These are phyloP conservation scores for Tolypocladium paradoxum DNA, from an alignment of 2,329 filamentous ascomycete species.

Conservation along the genomic window DNA sequence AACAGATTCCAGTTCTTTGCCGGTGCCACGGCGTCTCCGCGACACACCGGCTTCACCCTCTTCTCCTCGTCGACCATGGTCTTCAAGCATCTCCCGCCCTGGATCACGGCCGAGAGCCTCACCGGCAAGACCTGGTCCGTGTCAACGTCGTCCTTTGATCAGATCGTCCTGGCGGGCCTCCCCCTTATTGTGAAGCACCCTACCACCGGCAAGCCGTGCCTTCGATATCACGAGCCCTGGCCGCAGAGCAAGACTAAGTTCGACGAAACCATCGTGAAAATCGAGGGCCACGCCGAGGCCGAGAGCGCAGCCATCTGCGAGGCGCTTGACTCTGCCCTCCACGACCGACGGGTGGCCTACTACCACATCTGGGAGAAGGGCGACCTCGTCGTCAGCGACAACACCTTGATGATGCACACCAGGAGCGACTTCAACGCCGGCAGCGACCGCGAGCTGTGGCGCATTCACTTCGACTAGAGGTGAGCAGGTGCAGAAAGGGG, in stretches of 20 bases:
- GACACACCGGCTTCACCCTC: slow-evolving; percentile 40
- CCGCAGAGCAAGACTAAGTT: slow-evolving; percentile 39
- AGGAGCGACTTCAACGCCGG: slow-evolving; percentile 33
- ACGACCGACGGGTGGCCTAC: slow-evolving; percentile 38
- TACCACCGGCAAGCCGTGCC: slow-evolving; percentile 31
- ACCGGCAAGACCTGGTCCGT: slow-evolving; percentile 35
- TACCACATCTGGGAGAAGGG: slow-evolving; percentile 44
- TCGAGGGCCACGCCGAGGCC: slow-evolving; percentile 23
- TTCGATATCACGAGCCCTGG: slow-evolving; percentile 47
- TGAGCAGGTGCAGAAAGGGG: not conserved
- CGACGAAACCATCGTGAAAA: slow-evolving; percentile 30
- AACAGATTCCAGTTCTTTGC: slow-evolving; percentile 41
- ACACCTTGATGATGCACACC: slow-evolving; percentile 37
- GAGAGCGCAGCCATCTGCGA: slow-evolving; percentile 26
- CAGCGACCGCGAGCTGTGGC: slow-evolving; percentile 35
- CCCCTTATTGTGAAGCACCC: slow-evolving; percentile 35
- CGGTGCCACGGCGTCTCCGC: slow-evolving; percentile 32
- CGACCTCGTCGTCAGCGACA: slow-evolving; percentile 43
- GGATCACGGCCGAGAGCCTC: slow-evolving; percentile 24
- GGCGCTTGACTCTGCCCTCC: slow-evolving; percentile 29
- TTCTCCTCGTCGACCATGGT: slow-evolving; percentile 41
- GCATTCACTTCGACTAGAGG: slow-evolving; percentile 35
- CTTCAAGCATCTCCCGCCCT: slow-evolving; percentile 32
- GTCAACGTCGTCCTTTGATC: slow-evolving; percentile 34
- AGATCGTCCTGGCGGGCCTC: slow-evolving; percentile 29